Evolutionary conservation across 2,329 filamentous ascomycete genomes (phyloP).

Genomic region (Graphilbum ipis-grandicollis): DNA sequence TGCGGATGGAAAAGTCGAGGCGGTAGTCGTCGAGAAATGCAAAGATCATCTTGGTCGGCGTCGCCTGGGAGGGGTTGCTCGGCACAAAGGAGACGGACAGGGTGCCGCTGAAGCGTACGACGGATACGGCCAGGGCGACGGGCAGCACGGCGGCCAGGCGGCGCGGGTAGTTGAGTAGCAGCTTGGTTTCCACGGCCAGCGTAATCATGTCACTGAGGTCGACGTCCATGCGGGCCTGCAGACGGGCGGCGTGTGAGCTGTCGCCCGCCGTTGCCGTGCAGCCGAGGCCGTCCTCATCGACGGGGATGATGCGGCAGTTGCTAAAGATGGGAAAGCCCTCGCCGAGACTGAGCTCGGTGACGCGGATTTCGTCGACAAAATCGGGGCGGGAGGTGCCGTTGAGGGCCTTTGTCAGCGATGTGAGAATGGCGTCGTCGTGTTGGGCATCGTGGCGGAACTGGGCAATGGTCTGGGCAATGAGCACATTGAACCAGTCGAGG

Average conservation of each 20-base stretch:
- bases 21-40: slow-evolving; percentile 84
- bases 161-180: slow-evolving; percentile 89
- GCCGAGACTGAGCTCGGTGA: slow-evolving; percentile 84
- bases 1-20: slow-evolving; percentile 66
- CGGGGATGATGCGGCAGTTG: slow-evolving; percentile 89
- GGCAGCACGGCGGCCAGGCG: slow-evolving; percentile 76
- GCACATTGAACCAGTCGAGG: slow-evolving; percentile 96
- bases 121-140: slow-evolving; percentile 77
- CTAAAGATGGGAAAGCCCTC: slow-evolving; percentile 98
- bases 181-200: slow-evolving; percentile 80
- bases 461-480: slow-evolving; percentile 90
- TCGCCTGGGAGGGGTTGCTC: slow-evolving; percentile 46
- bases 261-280: slow-evolving; percentile 16
- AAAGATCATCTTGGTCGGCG: slow-evolving; percentile 81
- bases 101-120: slow-evolving; percentile 89
- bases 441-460: slow-evolving; percentile 88
- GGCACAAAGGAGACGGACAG: slow-evolving; percentile 88
- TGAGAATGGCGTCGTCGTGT: slow-evolving; percentile 77
- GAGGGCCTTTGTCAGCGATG: slow-evolving; percentile 65
- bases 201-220: slow-evolving; percentile 94
- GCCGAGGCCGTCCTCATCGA: slow-evolving; percentile 58
- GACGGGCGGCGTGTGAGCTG: slow-evolving; percentile 34
- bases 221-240: slow-evolving; percentile 94
- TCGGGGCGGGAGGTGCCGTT: slow-evolving; percentile 79
- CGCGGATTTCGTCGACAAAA: slow-evolving; percentile 82